Evolutionary conservation across 208 protist genomes (phyloP).

Genomic region (Leishmania amazonensis): DNA sequence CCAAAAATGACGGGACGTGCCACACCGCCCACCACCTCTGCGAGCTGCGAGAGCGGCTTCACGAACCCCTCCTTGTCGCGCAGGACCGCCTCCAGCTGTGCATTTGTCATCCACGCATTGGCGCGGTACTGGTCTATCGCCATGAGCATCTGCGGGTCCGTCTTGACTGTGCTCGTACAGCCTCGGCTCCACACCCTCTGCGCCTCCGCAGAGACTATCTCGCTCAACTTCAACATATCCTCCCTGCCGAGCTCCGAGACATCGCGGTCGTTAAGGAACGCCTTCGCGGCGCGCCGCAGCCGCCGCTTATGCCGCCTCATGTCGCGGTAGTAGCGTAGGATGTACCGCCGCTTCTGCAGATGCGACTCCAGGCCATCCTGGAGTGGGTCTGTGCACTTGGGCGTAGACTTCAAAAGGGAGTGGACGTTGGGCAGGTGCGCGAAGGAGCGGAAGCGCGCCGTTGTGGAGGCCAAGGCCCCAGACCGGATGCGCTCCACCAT

Average conservation of each 20-base stretch:
- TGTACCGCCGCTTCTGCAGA: conserved; percentile 59
- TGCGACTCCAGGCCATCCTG: conserved; percentile 48
- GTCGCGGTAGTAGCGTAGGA: conserved; percentile 55
- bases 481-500: conserved; percentile 45
- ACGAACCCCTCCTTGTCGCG: conserved; percentile 35
- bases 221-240: conserved; percentile 75
- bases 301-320: conserved; percentile 37
- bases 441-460: conserved; percentile 58
- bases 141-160: conserved; percentile 75
- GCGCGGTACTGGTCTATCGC: conserved; percentile 83
- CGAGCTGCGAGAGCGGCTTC: conserved; percentile 39
- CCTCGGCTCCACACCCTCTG: conserved; percentile 40
- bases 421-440: conserved; percentile 72
- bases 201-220: conserved; percentile 48
- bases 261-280: conserved; percentile 58
- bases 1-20: conserved; percentile 73
- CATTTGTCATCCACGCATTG: conserved; percentile 90
- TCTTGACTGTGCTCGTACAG: conserved; percentile 74
- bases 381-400: conserved; percentile 56
- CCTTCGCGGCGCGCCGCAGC: conserved; percentile 32
- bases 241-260: conserved; percentile 60
- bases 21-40: conserved; percentile 72
- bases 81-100: conserved; percentile 38
- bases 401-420: conserved; percentile 51
- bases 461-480: conserved; percentile 45